These are phyloP conservation scores for Nicotiana rustica DNA, from an alignment of 305 asterid genomes.

Conservation along the genomic window DNA sequence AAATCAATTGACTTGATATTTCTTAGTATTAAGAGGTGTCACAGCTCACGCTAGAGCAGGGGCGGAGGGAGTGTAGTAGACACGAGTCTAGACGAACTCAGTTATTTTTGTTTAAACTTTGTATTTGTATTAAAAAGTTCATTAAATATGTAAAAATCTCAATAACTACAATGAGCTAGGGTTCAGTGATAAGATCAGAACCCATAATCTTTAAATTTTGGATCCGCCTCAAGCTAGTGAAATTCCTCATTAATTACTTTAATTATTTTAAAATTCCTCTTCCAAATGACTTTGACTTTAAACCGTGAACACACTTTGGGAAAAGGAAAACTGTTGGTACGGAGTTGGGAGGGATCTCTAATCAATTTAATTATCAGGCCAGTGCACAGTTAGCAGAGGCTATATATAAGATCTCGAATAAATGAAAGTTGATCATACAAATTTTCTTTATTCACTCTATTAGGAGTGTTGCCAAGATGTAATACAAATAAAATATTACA, in stretches of 20 bases:
- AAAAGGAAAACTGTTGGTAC: neutral
- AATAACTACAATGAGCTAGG: too few species aligned
- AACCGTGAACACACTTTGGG: neutral
- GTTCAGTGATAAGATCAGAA: too few species aligned
- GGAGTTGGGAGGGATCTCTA: neutral
- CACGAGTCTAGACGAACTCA: too few species aligned
- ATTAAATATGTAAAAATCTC: too few species aligned
- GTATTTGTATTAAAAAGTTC: too few species aligned
- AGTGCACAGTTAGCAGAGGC: neutral
- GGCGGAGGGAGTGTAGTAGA: too few species aligned
- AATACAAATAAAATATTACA: neutral
- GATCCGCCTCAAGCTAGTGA: neutral
- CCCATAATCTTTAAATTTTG: too few species aligned
- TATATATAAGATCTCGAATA: neutral
- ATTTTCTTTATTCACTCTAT: neutral
- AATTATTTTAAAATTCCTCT: neutral
- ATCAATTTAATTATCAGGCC: neutral
- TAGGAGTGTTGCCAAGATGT: neutral
- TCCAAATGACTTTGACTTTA: neutral
- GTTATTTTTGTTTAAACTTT: too few species aligned
- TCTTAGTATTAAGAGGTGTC: neutral
- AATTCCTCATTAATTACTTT: conserved; percentile 12
- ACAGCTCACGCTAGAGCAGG: too few species aligned
- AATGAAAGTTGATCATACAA: neutral
- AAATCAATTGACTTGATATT: neutral